A percentile compares a stretch with the other conserved stretches of the same genome.
Conservation (phyloP, 192 early-diverging fungal genomes). For the Funneliformis mosseae region DNA sequence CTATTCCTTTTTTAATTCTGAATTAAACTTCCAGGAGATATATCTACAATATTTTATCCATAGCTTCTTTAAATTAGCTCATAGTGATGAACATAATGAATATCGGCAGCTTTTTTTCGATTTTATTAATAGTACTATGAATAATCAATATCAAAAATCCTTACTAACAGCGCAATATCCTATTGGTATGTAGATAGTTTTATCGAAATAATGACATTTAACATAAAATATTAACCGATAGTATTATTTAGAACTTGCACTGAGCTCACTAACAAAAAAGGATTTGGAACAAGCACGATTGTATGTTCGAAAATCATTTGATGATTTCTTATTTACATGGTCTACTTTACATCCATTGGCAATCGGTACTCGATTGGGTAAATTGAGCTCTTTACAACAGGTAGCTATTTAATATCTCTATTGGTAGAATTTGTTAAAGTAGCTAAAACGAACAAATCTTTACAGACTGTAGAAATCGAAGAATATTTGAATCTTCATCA, state of each 20-base stretch:
- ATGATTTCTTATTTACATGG: conserved; percentile 48
- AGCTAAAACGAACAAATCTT: neutral
- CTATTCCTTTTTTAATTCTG: neutral
- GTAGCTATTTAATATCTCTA: conserved; percentile 27
- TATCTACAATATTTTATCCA: conserved; percentile 61
- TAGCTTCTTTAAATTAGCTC: conserved; percentile 51
- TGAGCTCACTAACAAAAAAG: conserved; percentile 41
- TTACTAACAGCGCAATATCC: conserved; percentile 42
- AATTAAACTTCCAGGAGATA: conserved; percentile 38
- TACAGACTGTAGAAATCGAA: conserved; percentile 57
- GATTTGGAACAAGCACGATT: conserved; percentile 50
- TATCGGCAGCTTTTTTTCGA: conserved; percentile 57
- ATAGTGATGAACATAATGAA: conserved; percentile 43
- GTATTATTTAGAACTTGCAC: conserved; percentile 44
- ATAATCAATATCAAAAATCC: conserved; percentile 31
- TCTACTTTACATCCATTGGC: conserved; percentile 54
- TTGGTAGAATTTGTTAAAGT: neutral
- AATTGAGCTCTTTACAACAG: conserved; percentile 46
- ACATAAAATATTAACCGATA: neutral
- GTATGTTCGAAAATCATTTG: conserved; percentile 49
- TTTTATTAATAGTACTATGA: conserved; percentile 52
- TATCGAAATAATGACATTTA: neutral
- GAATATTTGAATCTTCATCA: conserved; percentile 48
- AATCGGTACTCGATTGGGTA: conserved; percentile 42
- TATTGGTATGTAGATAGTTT: conserved; percentile 34